Evolutionary conservation across 1,139 yeast species (phyloP).

Genomic region (Pichia terricola): DNA sequence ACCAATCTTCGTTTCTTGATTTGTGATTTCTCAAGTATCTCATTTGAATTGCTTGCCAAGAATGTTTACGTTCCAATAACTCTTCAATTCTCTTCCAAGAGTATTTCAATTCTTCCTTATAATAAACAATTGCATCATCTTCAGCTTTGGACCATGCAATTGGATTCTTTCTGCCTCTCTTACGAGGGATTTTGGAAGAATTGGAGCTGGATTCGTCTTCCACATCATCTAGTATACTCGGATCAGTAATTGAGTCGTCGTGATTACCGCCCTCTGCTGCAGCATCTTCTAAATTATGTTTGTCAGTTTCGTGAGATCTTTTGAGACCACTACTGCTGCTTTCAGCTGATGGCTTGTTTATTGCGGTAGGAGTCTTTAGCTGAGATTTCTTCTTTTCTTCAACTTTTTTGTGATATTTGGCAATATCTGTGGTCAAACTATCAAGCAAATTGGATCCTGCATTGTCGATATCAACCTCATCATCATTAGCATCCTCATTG

Average conservation of each 20-base stretch:
- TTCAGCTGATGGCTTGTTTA: not conserved
- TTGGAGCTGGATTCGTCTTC: not conserved
- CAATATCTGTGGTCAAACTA: slow-evolving; percentile 20
- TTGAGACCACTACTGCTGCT: not conserved
- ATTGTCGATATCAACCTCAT: slow-evolving; percentile 1
- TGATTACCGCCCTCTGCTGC: not conserved
- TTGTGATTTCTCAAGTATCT: slow-evolving; percentile 32
- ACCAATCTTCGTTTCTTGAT: slow-evolving; percentile 26
- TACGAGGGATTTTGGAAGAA: not conserved
- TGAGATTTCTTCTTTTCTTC: slow-evolving; percentile 13
- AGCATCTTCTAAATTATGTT: not conserved
- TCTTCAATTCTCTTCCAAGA: slow-evolving; percentile 32
- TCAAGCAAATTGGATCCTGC: slow-evolving; percentile 12
- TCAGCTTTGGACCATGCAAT: slow-evolving; percentile 29
- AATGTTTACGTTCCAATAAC: slow-evolving; percentile 26
- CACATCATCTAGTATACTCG: not conserved
- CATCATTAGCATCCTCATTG: slow-evolving; percentile 1
- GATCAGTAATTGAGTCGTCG: not conserved
- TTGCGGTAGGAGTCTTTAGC: not conserved
- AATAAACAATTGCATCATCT: slow-evolving; percentile 29
- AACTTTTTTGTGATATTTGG: slow-evolving; percentile 22
- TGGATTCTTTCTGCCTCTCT: not conserved
- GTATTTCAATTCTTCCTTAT: slow-evolving; percentile 28
- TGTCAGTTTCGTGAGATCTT: not conserved
- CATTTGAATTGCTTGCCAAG: slow-evolving; percentile 38